These are phyloP conservation scores for Rhodotorula sp. DNA, from an alignment of 1,284 basidiomycete genomes.

Conservation along the genomic window DNA sequence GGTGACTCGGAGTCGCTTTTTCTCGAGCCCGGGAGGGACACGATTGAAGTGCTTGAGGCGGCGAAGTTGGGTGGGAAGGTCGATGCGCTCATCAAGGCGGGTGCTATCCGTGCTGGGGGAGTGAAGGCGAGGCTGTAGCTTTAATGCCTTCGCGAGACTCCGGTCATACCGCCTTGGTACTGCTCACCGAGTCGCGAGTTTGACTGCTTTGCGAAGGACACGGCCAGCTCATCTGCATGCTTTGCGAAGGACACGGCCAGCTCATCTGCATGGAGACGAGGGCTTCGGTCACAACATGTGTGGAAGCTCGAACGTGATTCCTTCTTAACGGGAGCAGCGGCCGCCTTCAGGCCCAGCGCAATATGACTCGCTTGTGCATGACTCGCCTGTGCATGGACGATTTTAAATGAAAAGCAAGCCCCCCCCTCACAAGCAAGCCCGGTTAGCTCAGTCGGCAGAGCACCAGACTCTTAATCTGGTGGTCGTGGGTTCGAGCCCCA, in stretches of 20 bases:
- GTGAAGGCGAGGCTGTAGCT: constrained; percentile 28
- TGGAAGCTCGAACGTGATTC: too few species aligned
- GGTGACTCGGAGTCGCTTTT: constrained; percentile 35
- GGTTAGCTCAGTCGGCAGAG: constrained; percentile 28
- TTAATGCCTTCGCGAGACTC: neutral
- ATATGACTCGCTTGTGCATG: too few species aligned
- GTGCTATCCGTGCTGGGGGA: constrained; percentile 38
- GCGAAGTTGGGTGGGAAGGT: constrained; percentile 32
- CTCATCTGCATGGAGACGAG: too few species aligned
- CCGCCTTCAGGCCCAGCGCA: too few species aligned
- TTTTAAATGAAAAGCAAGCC: neutral
- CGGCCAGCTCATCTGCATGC: too few species aligned
- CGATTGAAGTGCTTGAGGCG: constrained; percentile 46
- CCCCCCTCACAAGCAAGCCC: neutral
- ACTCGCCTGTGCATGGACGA: too few species aligned
- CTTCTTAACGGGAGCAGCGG: too few species aligned
- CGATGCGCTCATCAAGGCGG: constrained; percentile 6
- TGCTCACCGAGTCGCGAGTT: too few species aligned
- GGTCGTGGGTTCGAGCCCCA: constrained; percentile 46
- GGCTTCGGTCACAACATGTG: too few species aligned
- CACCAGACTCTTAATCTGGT: constrained; percentile 26
- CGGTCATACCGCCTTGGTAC: neutral
- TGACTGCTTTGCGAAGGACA: too few species aligned
- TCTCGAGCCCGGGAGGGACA: constrained; percentile 48
- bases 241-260: too few species aligned